Percentiles rank a stretch among this genome's conserved stretches.
Evolutionary conservation across 2,329 filamentous ascomycete species (phyloP).

Genomic region (Helminthosporium solani): DNA sequence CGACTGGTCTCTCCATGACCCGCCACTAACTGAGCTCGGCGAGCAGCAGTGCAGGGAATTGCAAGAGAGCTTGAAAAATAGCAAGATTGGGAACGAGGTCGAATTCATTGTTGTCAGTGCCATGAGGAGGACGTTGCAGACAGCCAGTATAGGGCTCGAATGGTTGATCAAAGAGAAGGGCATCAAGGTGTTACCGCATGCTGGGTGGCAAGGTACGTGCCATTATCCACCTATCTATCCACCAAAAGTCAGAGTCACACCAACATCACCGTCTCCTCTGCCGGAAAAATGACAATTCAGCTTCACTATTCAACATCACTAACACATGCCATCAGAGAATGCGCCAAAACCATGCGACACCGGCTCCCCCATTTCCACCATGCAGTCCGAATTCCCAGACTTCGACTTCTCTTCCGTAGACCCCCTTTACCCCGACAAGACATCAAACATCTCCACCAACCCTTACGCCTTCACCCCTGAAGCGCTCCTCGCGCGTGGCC

Average conservation of each 20-base stretch:
- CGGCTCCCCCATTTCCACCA: constrained; percentile 50
- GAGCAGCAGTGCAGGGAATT: constrained; percentile 45
- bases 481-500: constrained; percentile 58
- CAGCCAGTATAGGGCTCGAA: constrained; percentile 58
- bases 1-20: constrained; percentile 47
- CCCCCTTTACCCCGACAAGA: constrained; percentile 64
- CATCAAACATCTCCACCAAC: constrained; percentile 38
- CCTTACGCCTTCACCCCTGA: constrained; percentile 56
- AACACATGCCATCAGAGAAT: constrained; percentile 37
- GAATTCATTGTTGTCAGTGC: constrained; percentile 63
- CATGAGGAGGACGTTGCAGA: constrained; percentile 67
- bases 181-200: constrained; percentile 57
- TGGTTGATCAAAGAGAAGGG: constrained; percentile 54
- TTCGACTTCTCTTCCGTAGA: constrained; percentile 61
- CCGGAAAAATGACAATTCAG: too few species aligned
- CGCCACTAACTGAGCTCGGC: constrained; percentile 45
- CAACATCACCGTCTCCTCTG: background rate
- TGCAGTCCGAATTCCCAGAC: constrained; percentile 54
- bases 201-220: constrained; percentile 69
- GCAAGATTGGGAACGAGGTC: constrained; percentile 46
- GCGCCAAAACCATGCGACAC: constrained; percentile 60
- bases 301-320: background rate
- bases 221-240: too few species aligned
- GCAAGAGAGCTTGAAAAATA: constrained; percentile 39
- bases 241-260: too few species aligned